A percentile compares a stretch with the other conserved stretches of the same genome.
These are phyloP conservation scores for Venturia asperata DNA, from an alignment of 2,329 filamentous ascomycete genomes.

Conservation along the genomic window DNA sequence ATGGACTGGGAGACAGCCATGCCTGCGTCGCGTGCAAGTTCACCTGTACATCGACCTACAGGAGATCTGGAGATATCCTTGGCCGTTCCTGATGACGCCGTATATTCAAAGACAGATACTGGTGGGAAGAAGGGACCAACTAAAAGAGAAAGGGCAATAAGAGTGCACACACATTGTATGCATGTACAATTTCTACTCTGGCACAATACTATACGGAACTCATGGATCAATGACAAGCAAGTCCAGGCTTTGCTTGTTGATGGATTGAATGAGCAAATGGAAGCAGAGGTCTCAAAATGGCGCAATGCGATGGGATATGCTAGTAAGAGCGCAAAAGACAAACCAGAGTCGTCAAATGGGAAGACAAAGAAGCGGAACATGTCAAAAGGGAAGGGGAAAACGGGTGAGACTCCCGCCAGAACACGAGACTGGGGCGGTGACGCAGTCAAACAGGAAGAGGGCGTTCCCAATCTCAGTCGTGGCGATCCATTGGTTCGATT, in stretches of 20 bases:
- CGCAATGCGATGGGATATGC: conserved; percentile 59
- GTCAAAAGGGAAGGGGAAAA: conserved; percentile 31
- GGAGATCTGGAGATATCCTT: conserved; percentile 24
- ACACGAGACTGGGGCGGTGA: conserved; percentile 61
- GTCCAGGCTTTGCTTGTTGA: conserved; percentile 69
- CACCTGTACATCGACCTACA: conserved; percentile 5
- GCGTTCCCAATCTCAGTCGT: conserved; percentile 67
- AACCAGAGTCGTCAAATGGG: conserved; percentile 32
- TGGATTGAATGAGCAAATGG: conserved; percentile 61
- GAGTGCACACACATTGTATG: conserved; percentile 73
- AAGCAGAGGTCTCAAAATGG: conserved; percentile 68
- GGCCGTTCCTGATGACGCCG: conserved; percentile 16
- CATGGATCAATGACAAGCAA: conserved; percentile 71
- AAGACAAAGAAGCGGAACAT: conserved; percentile 33
- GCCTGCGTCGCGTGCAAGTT: conserved; percentile 21
- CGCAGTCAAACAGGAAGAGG: conserved; percentile 62
- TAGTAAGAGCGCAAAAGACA: background rate
- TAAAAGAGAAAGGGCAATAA: conserved; percentile 73
- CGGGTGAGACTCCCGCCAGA: conserved; percentile 34
- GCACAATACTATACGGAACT: conserved; percentile 81
- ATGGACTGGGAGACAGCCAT: conserved; percentile 55
- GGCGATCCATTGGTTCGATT: conserved; percentile 75
- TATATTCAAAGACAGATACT: conserved; percentile 39
- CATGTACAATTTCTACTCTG: conserved; percentile 84
- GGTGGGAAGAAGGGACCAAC: conserved; percentile 69